Conservation (phyloP, 768 basidiomycete genomes). For the Boletales sp. region DNA sequence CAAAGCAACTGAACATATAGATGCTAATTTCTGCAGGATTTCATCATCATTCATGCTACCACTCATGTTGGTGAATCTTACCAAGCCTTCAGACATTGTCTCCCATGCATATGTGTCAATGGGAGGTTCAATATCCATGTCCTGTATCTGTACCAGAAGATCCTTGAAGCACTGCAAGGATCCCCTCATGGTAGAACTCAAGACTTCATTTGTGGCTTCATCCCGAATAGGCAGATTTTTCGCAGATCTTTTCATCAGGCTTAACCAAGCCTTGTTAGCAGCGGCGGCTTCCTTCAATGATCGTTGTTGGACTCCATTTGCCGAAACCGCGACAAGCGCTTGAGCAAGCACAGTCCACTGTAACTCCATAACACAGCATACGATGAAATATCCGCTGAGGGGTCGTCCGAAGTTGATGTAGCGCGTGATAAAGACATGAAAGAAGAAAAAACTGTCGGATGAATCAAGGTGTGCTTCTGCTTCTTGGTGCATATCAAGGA, state of each 20-base stretch:
- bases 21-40: slow-evolving; percentile 69
- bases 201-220: slow-evolving; percentile 31
- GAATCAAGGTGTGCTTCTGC: slow-evolving; percentile 40
- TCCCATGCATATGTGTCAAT: slow-evolving; percentile 90
- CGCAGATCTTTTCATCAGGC: slow-evolving; percentile 55
- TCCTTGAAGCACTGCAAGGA: slow-evolving; percentile 78
- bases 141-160: slow-evolving; percentile 73
- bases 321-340: slow-evolving; percentile 44
- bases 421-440: slow-evolving; percentile 68
- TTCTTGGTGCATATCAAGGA: slow-evolving; percentile 57
- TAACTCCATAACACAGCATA: slow-evolving; percentile 86
- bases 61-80: slow-evolving; percentile 31
- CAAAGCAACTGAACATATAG: slow-evolving; percentile 73
- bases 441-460: slow-evolving; percentile 43
- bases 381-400: slow-evolving; percentile 80
- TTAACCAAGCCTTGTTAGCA: slow-evolving; percentile 78
- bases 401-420: slow-evolving; percentile 77
- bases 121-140: slow-evolving; percentile 76
- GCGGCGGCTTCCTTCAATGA: slow-evolving; percentile 70
- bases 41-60: not conserved
- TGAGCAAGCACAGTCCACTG: slow-evolving; percentile 85
- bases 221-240: slow-evolving; percentile 36
- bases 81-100: slow-evolving; percentile 88
- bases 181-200: slow-evolving; percentile 52
- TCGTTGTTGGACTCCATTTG: slow-evolving; percentile 15